Base-by-base conservation (phyloP, 768 basidiomycete species). In the Cystofilobasidium bisporidii region DNA sequence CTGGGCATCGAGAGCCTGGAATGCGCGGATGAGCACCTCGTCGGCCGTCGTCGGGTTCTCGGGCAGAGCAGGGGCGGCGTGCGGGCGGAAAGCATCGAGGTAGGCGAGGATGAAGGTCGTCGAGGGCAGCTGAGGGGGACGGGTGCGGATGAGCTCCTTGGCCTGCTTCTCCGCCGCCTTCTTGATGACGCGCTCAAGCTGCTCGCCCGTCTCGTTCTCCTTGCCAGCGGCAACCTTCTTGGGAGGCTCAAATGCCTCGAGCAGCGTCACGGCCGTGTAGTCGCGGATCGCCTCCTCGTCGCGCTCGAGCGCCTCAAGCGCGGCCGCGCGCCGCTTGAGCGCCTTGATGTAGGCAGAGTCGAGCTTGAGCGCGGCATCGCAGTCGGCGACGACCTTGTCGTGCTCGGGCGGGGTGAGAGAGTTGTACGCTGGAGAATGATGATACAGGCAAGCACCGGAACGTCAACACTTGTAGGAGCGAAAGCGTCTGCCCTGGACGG, bases 241-340 rank as follows among this genome's bases (percentile, higher is more conserved):
- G 20, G 61, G 67, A 12, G 67, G 67, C 28, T 68, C 62, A 84
- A 98, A 96, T 73, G 87, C 86, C 77, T 93, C 91, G 48, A 99
- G 82, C 71, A 99, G 94, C 20, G 93, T 91, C 0, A 89, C 86
- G n/a, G 94, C 90, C 0, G 94, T 97, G 81, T 86, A 98, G 77
- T 99, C 94, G 92, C 89, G 82, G 43, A 96, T 74, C 38, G 93
- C 82, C 58, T 91, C 88, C 70, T 89, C 84, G 55, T 82, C 83
- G 43, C 84, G 80, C 24, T 83, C 83, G 28, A 97, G 81, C 11
- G 82, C 82, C 73, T 98, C 94, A 32, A 88, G 79, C 3, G 93
- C 94, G 41, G 82, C 84, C 11, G 87, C 96, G 36, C 96, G 85
- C 72, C 96, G 83, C 79, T 92, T 92, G 61, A 97, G 80, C 3